These are phyloP conservation scores for Starmerella riodocensis DNA, from an alignment of 805 yeast genomes.

Conservation along the genomic window DNA sequence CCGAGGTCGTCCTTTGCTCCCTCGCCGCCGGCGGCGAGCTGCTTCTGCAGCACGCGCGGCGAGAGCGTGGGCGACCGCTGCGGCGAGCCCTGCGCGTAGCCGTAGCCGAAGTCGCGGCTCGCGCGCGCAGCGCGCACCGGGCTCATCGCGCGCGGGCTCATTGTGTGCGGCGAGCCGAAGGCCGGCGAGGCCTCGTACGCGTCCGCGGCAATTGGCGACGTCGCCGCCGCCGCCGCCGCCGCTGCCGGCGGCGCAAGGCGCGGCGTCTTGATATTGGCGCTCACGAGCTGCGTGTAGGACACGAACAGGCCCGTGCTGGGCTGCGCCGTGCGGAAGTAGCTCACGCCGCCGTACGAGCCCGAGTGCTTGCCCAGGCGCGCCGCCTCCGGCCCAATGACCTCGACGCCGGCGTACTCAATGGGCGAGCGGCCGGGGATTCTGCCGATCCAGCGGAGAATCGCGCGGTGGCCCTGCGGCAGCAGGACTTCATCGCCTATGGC, in stretches of 20 bases:
- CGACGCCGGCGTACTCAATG: slow-evolving; percentile 80
- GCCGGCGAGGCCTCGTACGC: neutral
- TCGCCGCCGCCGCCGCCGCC: neutral
- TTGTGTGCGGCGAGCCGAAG: neutral
- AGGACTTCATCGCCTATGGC: slow-evolving; percentile 27
- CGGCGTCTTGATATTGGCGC: slow-evolving; percentile 13
- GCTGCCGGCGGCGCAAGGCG: neutral
- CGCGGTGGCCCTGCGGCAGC: slow-evolving; percentile 56
- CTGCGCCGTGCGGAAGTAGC: slow-evolving; percentile 50
- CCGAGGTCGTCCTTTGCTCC: neutral
- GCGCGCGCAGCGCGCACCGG: neutral
- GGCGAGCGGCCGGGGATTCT: slow-evolving; percentile 47
- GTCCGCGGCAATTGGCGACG: neutral
- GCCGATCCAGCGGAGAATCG: slow-evolving; percentile 59
- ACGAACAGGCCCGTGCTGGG: slow-evolving; percentile 69
- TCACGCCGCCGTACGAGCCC: slow-evolving; percentile 63
- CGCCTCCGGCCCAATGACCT: slow-evolving; percentile 46
- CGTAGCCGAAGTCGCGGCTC: neutral
- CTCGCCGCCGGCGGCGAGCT: slow-evolving; percentile 14
- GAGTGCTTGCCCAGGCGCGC: slow-evolving; percentile 63
- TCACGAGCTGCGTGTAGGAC: slow-evolving; percentile 25
- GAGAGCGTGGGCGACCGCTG: too few relatives aligned
- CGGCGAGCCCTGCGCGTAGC: neutral
- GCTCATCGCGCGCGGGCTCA: neutral
- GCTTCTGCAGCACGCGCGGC: slow-evolving; percentile 14